Evolutionary conservation across 768 basidiomycete genomes (phyloP).

Genomic region (Pholiota microspora): DNA sequence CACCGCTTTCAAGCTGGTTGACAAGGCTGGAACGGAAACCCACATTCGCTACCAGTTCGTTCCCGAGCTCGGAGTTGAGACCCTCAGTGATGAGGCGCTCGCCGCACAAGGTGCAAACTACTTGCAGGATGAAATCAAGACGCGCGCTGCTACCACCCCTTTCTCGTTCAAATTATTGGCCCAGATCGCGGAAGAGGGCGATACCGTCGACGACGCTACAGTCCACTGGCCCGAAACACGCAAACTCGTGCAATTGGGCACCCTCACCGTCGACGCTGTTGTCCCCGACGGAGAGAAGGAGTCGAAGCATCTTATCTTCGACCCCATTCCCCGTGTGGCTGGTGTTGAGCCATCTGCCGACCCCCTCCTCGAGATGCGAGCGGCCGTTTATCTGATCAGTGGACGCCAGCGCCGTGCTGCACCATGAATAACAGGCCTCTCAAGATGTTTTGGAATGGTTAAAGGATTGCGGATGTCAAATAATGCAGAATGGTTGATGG

Average conservation of each 20-base stretch:
- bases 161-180: constrained; percentile 14
- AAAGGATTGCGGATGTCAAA: no score
- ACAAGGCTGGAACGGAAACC: constrained; percentile 11
- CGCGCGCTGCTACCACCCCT: constrained; percentile 7
- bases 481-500: no score
- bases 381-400: constrained; percentile 16
- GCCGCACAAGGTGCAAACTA: constrained; percentile 10
- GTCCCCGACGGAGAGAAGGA: constrained; percentile 12
- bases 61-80: constrained; percentile 14
- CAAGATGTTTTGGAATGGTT: no score
- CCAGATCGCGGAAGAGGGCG: constrained; percentile 14
- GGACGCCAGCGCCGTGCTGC: constrained; percentile 13
- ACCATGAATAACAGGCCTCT: no score
- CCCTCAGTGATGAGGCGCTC: constrained; percentile 4
- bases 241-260: constrained; percentile 13
- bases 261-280: constrained; percentile 10
- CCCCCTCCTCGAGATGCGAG: constrained; percentile 17
- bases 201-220: constrained; percentile 15
- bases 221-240: constrained; percentile 16
- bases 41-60: constrained; percentile 13
- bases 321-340: constrained; percentile 15
- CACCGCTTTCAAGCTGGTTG: constrained; percentile 15
- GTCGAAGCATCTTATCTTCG: constrained; percentile 18
- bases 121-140: constrained; percentile 12
- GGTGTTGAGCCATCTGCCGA: constrained; percentile 17